Conservation (phyloP, 2,329 filamentous ascomycete genomes). For the Penicillium sp. region DNA sequence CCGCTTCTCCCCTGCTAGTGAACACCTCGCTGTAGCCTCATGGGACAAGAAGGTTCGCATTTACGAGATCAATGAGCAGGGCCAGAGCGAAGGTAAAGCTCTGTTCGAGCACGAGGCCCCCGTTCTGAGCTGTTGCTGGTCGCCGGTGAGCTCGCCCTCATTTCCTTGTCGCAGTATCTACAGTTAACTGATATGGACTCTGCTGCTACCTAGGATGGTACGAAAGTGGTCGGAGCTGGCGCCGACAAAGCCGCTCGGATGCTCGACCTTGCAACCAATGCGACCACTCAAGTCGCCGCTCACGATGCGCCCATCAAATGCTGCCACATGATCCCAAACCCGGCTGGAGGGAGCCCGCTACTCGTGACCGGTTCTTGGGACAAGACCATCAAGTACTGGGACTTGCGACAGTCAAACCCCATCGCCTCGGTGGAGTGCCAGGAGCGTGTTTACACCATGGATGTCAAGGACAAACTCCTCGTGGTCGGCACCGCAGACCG, state of each 20-base stretch:
- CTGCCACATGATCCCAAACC: constrained; percentile 67
- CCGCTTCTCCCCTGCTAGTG: constrained; percentile 64
- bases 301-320: constrained; percentile 76
- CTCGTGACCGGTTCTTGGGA: constrained; percentile 72
- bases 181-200: no score
- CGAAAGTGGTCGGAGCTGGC: constrained; percentile 75
- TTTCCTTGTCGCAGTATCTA: no score
- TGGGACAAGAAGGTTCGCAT: constrained; percentile 98
- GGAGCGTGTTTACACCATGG: constrained; percentile 70
- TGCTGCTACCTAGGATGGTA: constrained; percentile 76
- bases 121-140: constrained; percentile 77
- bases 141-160: constrained; percentile 55
- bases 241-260: constrained; percentile 86
- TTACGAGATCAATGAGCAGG: constrained; percentile 74
- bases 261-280: constrained; percentile 61
- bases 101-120: constrained; percentile 77
- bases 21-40: constrained; percentile 80
- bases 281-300: constrained; percentile 63
- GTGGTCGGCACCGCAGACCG: constrained; percentile 90
- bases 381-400: constrained; percentile 51
- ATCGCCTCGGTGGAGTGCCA: constrained; percentile 42
- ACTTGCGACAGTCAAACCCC: constrained; percentile 42
- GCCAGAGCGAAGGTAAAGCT: constrained; percentile 74
- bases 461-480: constrained; percentile 76
- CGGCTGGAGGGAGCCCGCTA: constrained; percentile 52